Base-by-base conservation (phyloP, 2,329 filamentous ascomycete genomes). In the Fusarium luffae region DNA sequence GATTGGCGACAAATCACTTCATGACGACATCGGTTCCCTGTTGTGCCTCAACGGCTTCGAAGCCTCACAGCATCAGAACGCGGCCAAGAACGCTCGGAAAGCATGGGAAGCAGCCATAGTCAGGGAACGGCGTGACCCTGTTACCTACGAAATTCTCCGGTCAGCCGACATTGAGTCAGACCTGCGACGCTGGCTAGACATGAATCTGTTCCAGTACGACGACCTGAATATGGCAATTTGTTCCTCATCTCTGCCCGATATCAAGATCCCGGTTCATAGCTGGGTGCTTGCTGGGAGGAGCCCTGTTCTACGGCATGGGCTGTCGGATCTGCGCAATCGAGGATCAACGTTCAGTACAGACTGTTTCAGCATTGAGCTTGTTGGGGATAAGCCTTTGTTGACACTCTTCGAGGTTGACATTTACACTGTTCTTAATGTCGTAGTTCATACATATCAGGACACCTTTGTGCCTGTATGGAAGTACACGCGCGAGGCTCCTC, bases 381-480 rank as follows among this genome's bases (percentile, higher is more conserved):
- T 71, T 2, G 78, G 85, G 19, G 85, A 85, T 8, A 86, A 85
- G 46, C 80, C 85, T 2, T 62, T 90, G 12, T 75, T 98, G 21
- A 86, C 87, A 1, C 90, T 98, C 54, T 82, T 88, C 21, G 80
- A 88, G 3, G 75, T 95, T 14, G 94, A 98, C 76, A 85, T 96
- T 40, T 83, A 97, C 34, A 91, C 93, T 1, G 76, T 98, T 9
- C 82, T 97, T 59, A 95, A 97, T 72, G 73, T 98, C 12, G 87
- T 92, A 2, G 83, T 95, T 12, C 98, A 93, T 74, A 77, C 91
- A 10, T 98, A 98, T 77, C 90, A 90, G 8, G 96, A 98, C 76
- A 85, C 84, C 6, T 82, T 94, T 18, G 85, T 97, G 32, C 93
- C 96, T 63, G 92, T 94, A 19, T 98, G 96, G 96, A 92, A 94